Percentiles rank a stretch among this genome's conserved stretches.
phyloP scores from a whole-genome alignment of 345 rosid genomes.

The Euphorbia tirucalli region DNA sequence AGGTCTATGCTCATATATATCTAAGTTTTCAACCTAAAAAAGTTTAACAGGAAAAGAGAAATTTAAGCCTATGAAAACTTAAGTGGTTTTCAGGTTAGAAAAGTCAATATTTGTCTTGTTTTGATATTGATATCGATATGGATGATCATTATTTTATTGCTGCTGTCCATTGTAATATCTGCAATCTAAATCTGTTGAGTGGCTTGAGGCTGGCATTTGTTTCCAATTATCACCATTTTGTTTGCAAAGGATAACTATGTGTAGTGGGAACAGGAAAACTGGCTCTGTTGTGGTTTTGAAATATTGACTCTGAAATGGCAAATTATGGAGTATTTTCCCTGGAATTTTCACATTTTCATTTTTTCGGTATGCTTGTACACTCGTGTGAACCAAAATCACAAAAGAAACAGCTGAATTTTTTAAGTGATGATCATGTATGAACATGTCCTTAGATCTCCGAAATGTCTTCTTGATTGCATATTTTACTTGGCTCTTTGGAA shows the following conservation, averaged over 20 bases:
- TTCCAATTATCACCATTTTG: too few species aligned
- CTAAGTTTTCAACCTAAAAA: not conserved
- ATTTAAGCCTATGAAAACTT: not conserved
- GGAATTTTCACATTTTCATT: too few species aligned
- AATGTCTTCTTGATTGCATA: not conserved
- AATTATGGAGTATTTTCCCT: too few species aligned
- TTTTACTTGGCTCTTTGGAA: not conserved
- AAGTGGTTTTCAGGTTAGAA: slow-evolving; percentile 2
- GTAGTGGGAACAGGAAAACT: too few species aligned
- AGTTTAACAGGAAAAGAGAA: not conserved
- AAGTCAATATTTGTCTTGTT: slow-evolving; percentile 1
- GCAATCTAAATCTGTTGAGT: too few species aligned
- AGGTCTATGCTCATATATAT: not conserved
- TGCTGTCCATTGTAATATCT: too few species aligned
- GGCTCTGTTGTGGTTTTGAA: too few species aligned
- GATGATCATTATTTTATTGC: not conserved
- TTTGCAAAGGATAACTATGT: too few species aligned
- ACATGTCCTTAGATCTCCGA: not conserved
- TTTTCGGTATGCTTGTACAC: too few species aligned
- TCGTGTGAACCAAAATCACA: too few species aligned
- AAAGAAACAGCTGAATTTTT: not conserved
- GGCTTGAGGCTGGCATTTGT: too few species aligned
- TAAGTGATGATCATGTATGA: not conserved
- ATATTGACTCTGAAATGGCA: too few species aligned
- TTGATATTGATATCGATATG: not conserved